Conservation (phyloP, 306 rosid genomes). For the Ormosia semicastrata region DNA sequence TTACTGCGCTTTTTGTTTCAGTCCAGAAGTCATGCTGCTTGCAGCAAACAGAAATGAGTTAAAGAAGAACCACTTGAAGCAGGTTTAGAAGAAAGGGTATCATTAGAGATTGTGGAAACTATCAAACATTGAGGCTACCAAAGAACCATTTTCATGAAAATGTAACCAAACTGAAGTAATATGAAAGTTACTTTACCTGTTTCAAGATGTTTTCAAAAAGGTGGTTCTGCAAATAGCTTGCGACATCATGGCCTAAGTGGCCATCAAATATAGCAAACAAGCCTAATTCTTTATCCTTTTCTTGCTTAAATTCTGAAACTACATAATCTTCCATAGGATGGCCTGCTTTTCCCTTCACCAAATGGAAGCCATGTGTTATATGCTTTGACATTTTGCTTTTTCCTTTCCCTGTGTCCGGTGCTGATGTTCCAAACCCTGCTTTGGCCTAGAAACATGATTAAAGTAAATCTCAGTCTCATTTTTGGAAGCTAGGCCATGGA, state of each 20-base stretch:
- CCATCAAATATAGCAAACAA: constrained; percentile 78
- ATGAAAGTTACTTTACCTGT: constrained; percentile 49
- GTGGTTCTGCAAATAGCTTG: constrained; percentile 59
- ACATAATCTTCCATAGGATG: constrained; percentile 73
- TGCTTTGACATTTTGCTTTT: constrained; percentile 47
- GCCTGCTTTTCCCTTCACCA: constrained; percentile 65
- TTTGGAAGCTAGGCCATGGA: background rate
- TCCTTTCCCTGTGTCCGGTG: constrained; percentile 56
- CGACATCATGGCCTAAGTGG: constrained; percentile 69
- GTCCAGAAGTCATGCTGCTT: constrained; percentile 61
- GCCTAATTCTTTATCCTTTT: constrained; percentile 50
- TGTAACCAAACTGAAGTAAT: background rate
- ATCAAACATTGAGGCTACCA: background rate
- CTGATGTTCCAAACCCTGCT: constrained; percentile 44
- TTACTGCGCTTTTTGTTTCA: constrained; percentile 48
- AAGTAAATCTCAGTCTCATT: background rate
- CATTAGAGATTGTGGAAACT: background rate
- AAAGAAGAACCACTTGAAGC: background rate
- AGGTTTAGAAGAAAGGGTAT: background rate
- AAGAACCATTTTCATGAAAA: background rate
- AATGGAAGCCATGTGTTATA: constrained; percentile 57
- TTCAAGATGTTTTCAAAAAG: constrained; percentile 62
- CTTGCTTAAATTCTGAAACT: constrained; percentile 58
- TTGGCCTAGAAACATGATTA: constrained; percentile 30
- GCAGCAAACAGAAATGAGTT: constrained; percentile 18